These are phyloP conservation scores for Boletus pseudopeckii DNA, from an alignment of 768 basidiomycete genomes.

Conservation along the genomic window DNA sequence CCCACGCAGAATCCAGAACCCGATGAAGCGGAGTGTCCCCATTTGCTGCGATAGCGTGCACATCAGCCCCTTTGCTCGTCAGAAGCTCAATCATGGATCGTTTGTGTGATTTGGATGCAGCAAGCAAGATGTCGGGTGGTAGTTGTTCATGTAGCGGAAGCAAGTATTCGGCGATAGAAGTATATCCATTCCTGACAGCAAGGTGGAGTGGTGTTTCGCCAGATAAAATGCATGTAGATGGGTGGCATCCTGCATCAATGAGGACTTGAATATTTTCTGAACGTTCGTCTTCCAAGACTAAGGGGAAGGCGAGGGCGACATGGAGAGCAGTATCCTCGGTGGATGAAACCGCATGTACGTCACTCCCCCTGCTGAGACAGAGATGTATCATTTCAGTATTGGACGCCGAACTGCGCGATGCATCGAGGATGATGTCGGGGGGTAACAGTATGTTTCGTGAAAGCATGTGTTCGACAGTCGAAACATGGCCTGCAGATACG, in stretches of 20 bases:
- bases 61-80: not conserved
- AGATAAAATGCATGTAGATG: not conserved
- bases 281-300: not conserved
- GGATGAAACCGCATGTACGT: not conserved
- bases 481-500: slow-evolving; percentile 3
- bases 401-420: not conserved
- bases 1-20: not conserved
- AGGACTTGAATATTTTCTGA: not conserved
- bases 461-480: slow-evolving; percentile 1
- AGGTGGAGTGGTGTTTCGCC: not conserved
- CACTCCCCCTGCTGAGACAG: not conserved
- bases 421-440: slow-evolving; percentile 3
- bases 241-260: slow-evolving; percentile 7
- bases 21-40: not conserved
- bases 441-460: not conserved
- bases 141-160: not conserved
- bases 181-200: not conserved
- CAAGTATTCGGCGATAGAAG: not conserved
- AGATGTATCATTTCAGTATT: slow-evolving; percentile 1
- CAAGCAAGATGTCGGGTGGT: not conserved
- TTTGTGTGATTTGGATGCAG: not conserved
- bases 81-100: not conserved
- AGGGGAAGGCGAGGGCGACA: too few relatives aligned
- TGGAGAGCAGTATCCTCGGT: slow-evolving; percentile 6
- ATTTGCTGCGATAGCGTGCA: not conserved